Percentiles rank a stretch among this genome's conserved stretches.
Conservation (phyloP, 163 green algal species). For the Volvox carteri region DNA sequence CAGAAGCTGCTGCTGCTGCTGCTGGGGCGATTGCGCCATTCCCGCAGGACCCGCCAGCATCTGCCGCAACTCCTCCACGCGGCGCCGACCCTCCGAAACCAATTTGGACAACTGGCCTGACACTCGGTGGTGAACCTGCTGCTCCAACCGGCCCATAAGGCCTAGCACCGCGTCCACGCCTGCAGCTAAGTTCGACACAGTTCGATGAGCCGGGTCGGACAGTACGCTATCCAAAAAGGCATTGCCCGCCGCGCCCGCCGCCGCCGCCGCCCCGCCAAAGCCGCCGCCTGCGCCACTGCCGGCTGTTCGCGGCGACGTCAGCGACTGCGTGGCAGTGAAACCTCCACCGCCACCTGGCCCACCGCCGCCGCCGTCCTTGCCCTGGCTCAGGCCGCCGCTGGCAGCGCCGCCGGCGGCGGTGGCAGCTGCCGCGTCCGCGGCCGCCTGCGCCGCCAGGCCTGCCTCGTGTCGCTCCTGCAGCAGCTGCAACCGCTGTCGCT, state of each 20-base stretch:
- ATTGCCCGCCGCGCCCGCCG: slow-evolving; percentile 14
- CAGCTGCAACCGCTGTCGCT: slow-evolving; percentile 29
- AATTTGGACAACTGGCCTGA: neutral
- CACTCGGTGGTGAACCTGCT: neutral
- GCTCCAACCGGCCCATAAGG: slow-evolving; percentile 30
- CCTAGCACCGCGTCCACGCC: neutral
- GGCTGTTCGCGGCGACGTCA: neutral
- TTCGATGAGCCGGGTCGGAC: slow-evolving; percentile 31
- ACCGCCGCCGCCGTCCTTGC: neutral
- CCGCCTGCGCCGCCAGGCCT: neutral
- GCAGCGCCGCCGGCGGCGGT: neutral
- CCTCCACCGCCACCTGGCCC: neutral
- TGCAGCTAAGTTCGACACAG: slow-evolving; percentile 10
- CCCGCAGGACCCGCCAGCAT: slow-evolving; percentile 15
- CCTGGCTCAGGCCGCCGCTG: neutral
- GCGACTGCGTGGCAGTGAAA: neutral
- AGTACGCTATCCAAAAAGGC: slow-evolving; percentile 46
- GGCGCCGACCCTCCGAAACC: slow-evolving; percentile 5
- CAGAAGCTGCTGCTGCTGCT: neutral
- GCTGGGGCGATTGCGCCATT: too few relatives aligned
- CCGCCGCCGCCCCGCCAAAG: neutral
- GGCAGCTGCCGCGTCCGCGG: neutral
- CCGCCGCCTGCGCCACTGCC: neutral
- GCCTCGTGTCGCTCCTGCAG: slow-evolving; percentile 4
- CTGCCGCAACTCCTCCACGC: neutral